Conservation (phyloP, 2,329 filamentous ascomycete species). For the Calonectria pseudoreteaudii region DNA sequence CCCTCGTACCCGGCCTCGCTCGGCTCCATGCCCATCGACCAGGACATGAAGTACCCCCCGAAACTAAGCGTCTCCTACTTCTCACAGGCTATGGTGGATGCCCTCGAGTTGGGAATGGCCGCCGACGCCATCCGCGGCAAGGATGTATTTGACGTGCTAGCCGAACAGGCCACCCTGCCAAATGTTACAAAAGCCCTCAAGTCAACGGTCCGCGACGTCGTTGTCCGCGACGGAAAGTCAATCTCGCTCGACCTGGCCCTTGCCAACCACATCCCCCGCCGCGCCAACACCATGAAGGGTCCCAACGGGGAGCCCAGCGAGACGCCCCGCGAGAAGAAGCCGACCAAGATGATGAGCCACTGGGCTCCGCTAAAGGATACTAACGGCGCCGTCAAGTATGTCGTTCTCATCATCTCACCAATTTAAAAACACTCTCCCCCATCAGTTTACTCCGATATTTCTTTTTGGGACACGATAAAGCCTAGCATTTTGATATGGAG, state of each 20-base stretch:
- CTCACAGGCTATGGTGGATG: slow-evolving; percentile 59
- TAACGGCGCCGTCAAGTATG: slow-evolving; percentile 41
- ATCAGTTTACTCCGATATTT: background rate
- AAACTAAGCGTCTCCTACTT: slow-evolving; percentile 59
- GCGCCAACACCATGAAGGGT: slow-evolving; percentile 36
- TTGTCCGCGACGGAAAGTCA: slow-evolving; percentile 51
- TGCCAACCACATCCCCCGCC: slow-evolving; percentile 42
- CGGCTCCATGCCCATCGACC: slow-evolving; percentile 40
- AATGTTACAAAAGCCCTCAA: slow-evolving; percentile 59
- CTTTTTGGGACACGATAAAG: background rate
- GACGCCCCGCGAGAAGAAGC: slow-evolving; percentile 27
- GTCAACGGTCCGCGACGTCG: slow-evolving; percentile 54
- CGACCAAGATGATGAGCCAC: slow-evolving; percentile 44
- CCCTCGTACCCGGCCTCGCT: slow-evolving; percentile 39
- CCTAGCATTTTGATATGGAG: slow-evolving; percentile 13
- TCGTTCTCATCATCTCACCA: slow-evolving; percentile 35
- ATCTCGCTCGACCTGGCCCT: slow-evolving; percentile 46
- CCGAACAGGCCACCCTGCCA: slow-evolving; percentile 57
- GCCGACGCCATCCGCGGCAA: slow-evolving; percentile 54
- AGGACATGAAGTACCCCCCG: slow-evolving; percentile 42
- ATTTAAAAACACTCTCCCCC: slow-evolving; percentile 4
- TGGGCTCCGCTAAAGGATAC: slow-evolving; percentile 43
- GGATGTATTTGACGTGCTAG: slow-evolving; percentile 68
- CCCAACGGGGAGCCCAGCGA: slow-evolving; percentile 32
- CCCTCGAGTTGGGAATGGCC: slow-evolving; percentile 56